Conservation (phyloP, 495 filamentous ascomycete species). For the Aspergillus nidulans region DNA sequence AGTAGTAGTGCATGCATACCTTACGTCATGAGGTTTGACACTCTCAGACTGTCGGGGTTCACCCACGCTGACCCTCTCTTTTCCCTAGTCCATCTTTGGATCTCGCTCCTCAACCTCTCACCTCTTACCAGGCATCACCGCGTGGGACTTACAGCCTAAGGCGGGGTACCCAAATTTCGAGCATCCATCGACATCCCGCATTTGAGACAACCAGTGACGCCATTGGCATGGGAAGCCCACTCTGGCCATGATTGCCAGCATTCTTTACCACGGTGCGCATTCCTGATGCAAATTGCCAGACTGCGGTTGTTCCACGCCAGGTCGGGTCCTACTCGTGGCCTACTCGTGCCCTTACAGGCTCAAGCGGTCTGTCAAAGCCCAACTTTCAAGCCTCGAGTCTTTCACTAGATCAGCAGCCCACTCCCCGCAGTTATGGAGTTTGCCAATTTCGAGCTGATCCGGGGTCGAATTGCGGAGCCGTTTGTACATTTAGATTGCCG, state of each 20-base stretch:
- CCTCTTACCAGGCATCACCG: not conserved
- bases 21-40: too few species aligned
- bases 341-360: not conserved
- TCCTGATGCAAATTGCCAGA: not conserved
- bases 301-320: not conserved
- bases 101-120: not conserved
- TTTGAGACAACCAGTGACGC: not conserved
- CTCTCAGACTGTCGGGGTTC: too few species aligned
- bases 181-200: not conserved
- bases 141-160: not conserved
- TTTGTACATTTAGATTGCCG: not conserved
- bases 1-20: too few species aligned
- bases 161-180: conserved; percentile 5
- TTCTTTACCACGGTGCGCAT: not conserved
- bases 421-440: not conserved
- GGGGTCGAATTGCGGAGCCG: conserved; percentile 5
- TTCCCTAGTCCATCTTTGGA: not conserved
- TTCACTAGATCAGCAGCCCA: not conserved
- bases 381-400: not conserved
- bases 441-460: conserved; percentile 1
- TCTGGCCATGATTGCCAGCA: not conserved
- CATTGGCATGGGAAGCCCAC: not conserved
- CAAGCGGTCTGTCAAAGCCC: not conserved
- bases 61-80: too few species aligned
- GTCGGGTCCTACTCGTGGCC: not conserved